Conservation (phyloP, 2,329 filamentous ascomycete species). For the Xylaria sp. region DNA sequence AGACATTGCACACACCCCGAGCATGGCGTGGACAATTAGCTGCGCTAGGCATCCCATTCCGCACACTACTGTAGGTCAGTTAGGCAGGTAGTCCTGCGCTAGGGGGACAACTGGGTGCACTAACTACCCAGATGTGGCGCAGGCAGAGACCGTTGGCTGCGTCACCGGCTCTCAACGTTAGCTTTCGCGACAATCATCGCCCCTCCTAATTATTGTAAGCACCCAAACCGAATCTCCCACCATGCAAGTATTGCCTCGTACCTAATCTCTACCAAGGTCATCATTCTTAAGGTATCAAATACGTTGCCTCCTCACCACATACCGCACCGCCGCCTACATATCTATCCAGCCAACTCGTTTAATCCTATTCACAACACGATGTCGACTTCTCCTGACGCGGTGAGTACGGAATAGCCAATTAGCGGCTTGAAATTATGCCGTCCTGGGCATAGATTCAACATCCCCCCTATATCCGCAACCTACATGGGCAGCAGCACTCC, state of each 20-base stretch:
- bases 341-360: conserved; percentile 2
- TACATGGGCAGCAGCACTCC: not conserved
- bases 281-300: conserved; percentile 2
- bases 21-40: not conserved
- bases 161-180: conserved; percentile 11
- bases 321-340: conserved; percentile 5
- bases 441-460: conserved; percentile 8
- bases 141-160: conserved; percentile 12
- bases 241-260: not conserved
- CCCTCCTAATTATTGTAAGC: conserved; percentile 14
- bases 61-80: too few relatives aligned
- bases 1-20: not conserved
- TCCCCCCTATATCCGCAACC: conserved; percentile 1
- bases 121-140: conserved; percentile 11
- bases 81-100: not conserved
- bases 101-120: not conserved
- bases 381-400: conserved; percentile 32
- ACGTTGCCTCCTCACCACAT: conserved; percentile 1
- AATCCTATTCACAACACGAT: conserved; percentile 20
- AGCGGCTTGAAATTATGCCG: conserved; percentile 16
- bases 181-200: conserved; percentile 6
- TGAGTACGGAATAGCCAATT: conserved; percentile 22
- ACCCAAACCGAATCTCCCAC: not conserved
- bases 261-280: conserved; percentile 9
- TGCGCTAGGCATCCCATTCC: not conserved